A percentile compares a stretch with the other conserved stretches of the same genome.
These are phyloP conservation scores for Beta macrorhiza DNA, from an alignment of 179 eudicot genomes.

Conservation along the genomic window DNA sequence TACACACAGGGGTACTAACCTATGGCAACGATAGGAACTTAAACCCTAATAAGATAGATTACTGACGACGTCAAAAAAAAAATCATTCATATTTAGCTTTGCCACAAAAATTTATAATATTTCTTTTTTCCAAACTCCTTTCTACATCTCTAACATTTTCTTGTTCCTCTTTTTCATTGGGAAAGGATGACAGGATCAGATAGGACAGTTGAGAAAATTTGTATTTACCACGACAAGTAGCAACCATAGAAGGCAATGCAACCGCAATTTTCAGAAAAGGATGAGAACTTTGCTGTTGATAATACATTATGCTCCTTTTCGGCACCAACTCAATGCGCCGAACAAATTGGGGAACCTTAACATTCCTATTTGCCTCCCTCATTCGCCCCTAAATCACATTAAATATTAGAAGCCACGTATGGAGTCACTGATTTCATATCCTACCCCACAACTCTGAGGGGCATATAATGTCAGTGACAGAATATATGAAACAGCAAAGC, in stretches of 20 bases:
- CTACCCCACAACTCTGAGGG: neutral
- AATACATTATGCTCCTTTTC: constrained; percentile 92
- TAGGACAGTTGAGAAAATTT: constrained; percentile 4
- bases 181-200: neutral
- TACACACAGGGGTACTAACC: neutral
- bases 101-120: neutral
- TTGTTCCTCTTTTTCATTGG: neutral
- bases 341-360: constrained; percentile 63
- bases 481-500: neutral
- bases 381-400: constrained; percentile 60
- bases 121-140: neutral
- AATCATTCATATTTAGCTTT: neutral
- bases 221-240: constrained; percentile 83
- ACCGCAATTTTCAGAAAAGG: constrained; percentile 87
- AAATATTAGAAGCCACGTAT: neutral
- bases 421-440: neutral
- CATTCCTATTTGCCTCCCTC: constrained; percentile 77
- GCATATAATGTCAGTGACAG: neutral
- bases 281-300: constrained; percentile 78
- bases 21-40: neutral
- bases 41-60: constrained; percentile 7
- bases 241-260: constrained; percentile 91
- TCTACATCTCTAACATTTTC: neutral
- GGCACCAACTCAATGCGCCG: constrained; percentile 75
- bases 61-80: neutral